A percentile compares a stretch with the other conserved stretches of the same genome.
phyloP scores from a whole-genome alignment of 306 rosid species.

The Ammopiptanthus mongolicus region DNA sequence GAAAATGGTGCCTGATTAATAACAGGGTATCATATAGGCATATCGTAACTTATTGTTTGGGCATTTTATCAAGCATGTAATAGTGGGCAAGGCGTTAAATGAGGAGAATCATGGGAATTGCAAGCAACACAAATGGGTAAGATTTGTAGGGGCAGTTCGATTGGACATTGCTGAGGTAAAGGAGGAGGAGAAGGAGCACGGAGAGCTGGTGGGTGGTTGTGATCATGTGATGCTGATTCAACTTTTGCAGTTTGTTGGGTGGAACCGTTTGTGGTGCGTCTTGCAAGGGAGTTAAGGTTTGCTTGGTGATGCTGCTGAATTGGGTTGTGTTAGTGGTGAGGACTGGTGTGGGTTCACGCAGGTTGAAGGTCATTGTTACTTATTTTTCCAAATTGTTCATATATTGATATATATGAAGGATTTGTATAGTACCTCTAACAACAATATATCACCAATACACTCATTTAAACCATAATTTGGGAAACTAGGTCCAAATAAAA shows the following conservation, averaged over 20 bases:
- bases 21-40: neutral
- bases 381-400: too few relatives aligned
- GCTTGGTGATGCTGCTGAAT: neutral
- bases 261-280: neutral
- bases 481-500: too few relatives aligned
- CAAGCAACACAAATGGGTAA: neutral
- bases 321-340: neutral
- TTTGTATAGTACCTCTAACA: too few relatives aligned
- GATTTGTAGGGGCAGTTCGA: too few relatives aligned
- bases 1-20: neutral
- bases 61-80: neutral
- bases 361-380: neutral
- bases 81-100: neutral
- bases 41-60: neutral
- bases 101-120: neutral
- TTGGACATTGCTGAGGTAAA: too few relatives aligned
- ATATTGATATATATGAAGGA: too few relatives aligned
- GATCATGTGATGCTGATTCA: neutral
- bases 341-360: neutral
- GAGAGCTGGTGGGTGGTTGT: neutral
- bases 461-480: too few relatives aligned
- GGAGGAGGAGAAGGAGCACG: neutral
- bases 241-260: neutral
- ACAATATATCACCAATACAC: too few relatives aligned
- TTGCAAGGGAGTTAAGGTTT: too few relatives aligned